A percentile compares a stretch with the other conserved stretches of the same genome.
Conservation (phyloP, 805 yeast genomes). For the Yarrowia yakushimensis region DNA sequence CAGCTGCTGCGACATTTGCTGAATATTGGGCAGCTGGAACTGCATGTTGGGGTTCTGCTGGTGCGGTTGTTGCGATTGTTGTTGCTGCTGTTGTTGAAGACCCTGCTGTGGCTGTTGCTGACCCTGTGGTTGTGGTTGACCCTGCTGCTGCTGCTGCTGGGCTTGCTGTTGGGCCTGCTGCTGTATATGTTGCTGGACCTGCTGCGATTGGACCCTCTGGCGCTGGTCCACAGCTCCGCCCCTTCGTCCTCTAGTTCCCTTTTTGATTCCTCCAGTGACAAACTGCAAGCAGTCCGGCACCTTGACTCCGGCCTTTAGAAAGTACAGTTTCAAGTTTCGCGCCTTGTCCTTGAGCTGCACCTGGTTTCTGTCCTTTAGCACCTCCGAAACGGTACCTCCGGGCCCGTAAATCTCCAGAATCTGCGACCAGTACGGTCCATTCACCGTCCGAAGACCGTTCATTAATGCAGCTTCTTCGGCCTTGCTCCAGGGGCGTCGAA, state of each 20-base stretch:
- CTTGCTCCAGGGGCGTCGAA: conserved; percentile 75
- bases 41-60: conserved; percentile 4
- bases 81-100: not conserved
- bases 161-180: not conserved
- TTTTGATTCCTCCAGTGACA: conserved; percentile 73
- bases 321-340: conserved; percentile 88
- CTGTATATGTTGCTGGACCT: not conserved
- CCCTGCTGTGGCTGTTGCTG: not conserved
- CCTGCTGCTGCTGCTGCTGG: conserved; percentile 3
- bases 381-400: conserved; percentile 83
- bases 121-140: not conserved
- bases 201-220: conserved; percentile 4
- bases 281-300: conserved; percentile 75
- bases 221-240: not conserved
- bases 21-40: conserved; percentile 1
- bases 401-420: conserved; percentile 89
- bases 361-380: conserved; percentile 80
- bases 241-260: conserved; percentile 26
- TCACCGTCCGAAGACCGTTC: conserved; percentile 65
- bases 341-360: conserved; percentile 96
- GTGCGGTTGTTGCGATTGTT: not conserved
- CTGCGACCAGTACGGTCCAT: conserved; percentile 93
- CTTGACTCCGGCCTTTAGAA: conserved; percentile 66
- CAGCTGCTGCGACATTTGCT: conserved; percentile 9
- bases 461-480: conserved; percentile 84